Conservation (phyloP, 345 rosid species). For the Corymbia maculata region DNA sequence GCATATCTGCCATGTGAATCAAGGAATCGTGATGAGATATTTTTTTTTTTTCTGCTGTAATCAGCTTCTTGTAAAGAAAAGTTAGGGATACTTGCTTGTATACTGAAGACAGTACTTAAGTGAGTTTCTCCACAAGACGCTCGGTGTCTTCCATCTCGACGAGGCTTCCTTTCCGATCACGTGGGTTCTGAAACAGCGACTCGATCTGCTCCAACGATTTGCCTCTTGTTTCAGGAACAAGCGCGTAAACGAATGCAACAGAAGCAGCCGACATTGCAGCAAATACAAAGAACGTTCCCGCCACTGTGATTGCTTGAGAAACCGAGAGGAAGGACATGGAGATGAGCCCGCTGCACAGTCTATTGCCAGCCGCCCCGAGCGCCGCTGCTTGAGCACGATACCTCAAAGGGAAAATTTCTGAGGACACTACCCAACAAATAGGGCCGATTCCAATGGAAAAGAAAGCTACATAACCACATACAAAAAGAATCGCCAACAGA, state of each 20-base stretch:
- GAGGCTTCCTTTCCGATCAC: not conserved
- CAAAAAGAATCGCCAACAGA: conserved; percentile 21
- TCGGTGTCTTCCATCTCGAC: not conserved
- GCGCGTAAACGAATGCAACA: conserved; percentile 25
- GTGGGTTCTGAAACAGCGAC: conserved; percentile 15
- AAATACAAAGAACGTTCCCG: conserved; percentile 50
- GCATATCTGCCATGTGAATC: not conserved
- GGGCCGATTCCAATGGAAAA: conserved; percentile 63
- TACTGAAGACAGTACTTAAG: not conserved
- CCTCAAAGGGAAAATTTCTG: conserved; percentile 56
- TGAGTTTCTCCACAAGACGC: not conserved
- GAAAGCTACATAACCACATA: conserved; percentile 56
- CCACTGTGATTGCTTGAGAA: conserved; percentile 36
- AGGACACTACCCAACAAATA: conserved; percentile 47
- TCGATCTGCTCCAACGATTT: conserved; percentile 62
- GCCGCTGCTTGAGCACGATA: conserved; percentile 60
- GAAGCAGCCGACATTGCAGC: conserved; percentile 27
- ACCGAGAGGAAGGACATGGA: conserved; percentile 61
- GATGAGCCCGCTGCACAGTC: conserved; percentile 51
- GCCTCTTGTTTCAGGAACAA: conserved; percentile 63
- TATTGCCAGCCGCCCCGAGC: conserved; percentile 48
- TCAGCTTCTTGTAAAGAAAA: not conserved
- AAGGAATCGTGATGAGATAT: not conserved
- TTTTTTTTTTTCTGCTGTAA: not conserved
- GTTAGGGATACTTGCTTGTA: not conserved